Percentiles rank a stretch among this genome's conserved stretches.
Evolutionary conservation across 108 stramenopile species (phyloP).

Genomic region (Hondaea fermentalgiana): DNA sequence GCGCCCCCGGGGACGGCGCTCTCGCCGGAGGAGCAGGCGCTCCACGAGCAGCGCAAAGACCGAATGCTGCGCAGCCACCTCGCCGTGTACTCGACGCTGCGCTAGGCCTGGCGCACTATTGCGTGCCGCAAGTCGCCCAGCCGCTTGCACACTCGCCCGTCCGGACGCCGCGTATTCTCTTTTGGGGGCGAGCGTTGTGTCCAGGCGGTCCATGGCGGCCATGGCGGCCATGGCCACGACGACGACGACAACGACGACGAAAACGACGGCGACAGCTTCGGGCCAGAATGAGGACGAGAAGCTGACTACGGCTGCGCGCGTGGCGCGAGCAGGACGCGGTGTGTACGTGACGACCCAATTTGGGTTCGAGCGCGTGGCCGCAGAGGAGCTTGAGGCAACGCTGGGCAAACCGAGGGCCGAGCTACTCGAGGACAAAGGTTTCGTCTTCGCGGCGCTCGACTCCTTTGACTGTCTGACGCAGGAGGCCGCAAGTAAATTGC

Average conservation of each 20-base stretch:
- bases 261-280: too few relatives aligned
- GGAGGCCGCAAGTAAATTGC: neutral
- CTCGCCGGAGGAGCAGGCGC: neutral
- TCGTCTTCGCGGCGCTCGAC: neutral
- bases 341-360: too few relatives aligned
- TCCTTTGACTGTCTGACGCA: neutral
- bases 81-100: neutral
- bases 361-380: neutral
- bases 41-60: neutral
- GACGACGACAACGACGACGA: too few relatives aligned
- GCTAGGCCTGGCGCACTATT: neutral
- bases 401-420: neutral
- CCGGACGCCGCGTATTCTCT: too few relatives aligned
- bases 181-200: too few relatives aligned
- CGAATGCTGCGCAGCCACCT: neutral
- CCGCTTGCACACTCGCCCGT: neutral
- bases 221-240: too few relatives aligned
- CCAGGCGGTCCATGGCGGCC: too few relatives aligned
- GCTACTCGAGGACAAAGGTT: neutral
- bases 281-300: too few relatives aligned
- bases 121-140: neutral
- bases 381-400: neutral
- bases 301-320: too few relatives aligned
- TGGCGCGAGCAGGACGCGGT: too few relatives aligned
- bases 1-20: neutral